Percentiles rank a stretch among this genome's conserved stretches.
phyloP scores from a whole-genome alignment of 2,329 filamentous ascomycete genomes.

The Sphaerulina vaccinii region DNA sequence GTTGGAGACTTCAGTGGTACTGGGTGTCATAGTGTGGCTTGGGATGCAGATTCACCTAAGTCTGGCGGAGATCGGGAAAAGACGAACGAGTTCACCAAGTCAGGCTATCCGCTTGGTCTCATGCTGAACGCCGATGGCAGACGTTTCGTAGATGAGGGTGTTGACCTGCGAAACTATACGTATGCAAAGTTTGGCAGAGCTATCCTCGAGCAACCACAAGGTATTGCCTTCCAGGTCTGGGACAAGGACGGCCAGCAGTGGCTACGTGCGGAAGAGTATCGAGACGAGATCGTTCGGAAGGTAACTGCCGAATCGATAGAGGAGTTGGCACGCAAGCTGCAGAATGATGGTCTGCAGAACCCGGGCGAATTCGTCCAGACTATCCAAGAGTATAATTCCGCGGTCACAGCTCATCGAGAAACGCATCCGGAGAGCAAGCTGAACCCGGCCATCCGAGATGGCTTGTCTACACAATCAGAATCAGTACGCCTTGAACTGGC shows the following conservation, averaged over 20 bases:
- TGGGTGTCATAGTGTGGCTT: conserved; percentile 64
- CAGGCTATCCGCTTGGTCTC: conserved; percentile 64
- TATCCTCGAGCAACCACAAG: conserved; percentile 59
- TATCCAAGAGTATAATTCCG: conserved; percentile 57
- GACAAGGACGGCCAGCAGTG: conserved; percentile 53
- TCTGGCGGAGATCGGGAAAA: conserved; percentile 57
- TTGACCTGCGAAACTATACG: conserved; percentile 65
- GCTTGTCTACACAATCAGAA: conserved; percentile 59
- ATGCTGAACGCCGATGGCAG: conserved; percentile 61
- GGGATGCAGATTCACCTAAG: conserved; percentile 62
- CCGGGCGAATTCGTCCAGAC: conserved; percentile 52
- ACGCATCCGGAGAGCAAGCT: conserved; percentile 51
- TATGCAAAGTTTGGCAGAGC: conserved; percentile 65
- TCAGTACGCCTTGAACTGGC: conserved; percentile 45
- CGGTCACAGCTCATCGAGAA: conserved; percentile 49
- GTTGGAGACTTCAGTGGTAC: conserved; percentile 57
- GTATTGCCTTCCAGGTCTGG: conserved; percentile 65
- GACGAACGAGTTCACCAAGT: conserved; percentile 68
- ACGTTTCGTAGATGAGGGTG: conserved; percentile 66
- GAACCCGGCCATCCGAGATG: conserved; percentile 62
- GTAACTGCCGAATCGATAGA: conserved; percentile 53
- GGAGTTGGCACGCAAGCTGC: conserved; percentile 55
- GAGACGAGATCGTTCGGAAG: conserved; percentile 55
- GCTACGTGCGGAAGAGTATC: conserved; percentile 63
- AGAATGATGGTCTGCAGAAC: conserved; percentile 49